Evolutionary conservation across 352 stramenopile species (phyloP), one percentile per base, ranked within the genome.

Genomic region (Globisporangium okanoganense): DNA sequence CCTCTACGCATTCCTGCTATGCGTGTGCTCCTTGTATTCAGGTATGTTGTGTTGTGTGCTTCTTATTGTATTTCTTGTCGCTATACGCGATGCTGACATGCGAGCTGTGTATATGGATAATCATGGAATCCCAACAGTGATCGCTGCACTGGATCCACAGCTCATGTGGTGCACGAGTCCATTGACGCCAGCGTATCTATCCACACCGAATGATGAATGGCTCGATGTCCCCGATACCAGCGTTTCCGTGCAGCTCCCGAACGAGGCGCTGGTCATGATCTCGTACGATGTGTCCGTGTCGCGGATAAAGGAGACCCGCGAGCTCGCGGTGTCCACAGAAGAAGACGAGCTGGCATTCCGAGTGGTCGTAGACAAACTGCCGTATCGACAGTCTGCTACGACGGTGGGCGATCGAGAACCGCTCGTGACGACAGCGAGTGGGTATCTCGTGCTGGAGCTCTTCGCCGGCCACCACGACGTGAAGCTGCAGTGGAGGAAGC

Each of bases 151-250:
- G 3, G 22, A 56, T 13, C 73, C 76, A 16, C 75, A 85, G 57
- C 75, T 92, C n/a, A 73, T 88, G 58, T 92, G 82, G 82, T 80
- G 78, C 56, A 44, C 69, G 18, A 90, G 78, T 64, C 82, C 82
- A 33, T 55, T 92, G 24, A 75, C 69, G 6, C 57, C 72, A 3
- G 76, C 68, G 14, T 55, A 51, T 5, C 51, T 86, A 2, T 33
- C 66, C 41, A 64, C 60, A 2, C 63, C 73, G 0, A 70, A 65
- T 16, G 53, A 85, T 41, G 65, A 35, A 35, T 92, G 82, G 82
- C 31, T 85, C 24, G 77, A 90, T 48, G 70, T 92, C 4, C 73
- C 69, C 0, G 71, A 87, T 41, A 90, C 82, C 0, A 56, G 52
- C 31, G 79, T 89, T 0, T 38, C 62, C 0, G 53, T 88, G 38